Base-by-base conservation (phyloP, 768 basidiomycete genomes). In the Mycena leptocephala region DNA sequence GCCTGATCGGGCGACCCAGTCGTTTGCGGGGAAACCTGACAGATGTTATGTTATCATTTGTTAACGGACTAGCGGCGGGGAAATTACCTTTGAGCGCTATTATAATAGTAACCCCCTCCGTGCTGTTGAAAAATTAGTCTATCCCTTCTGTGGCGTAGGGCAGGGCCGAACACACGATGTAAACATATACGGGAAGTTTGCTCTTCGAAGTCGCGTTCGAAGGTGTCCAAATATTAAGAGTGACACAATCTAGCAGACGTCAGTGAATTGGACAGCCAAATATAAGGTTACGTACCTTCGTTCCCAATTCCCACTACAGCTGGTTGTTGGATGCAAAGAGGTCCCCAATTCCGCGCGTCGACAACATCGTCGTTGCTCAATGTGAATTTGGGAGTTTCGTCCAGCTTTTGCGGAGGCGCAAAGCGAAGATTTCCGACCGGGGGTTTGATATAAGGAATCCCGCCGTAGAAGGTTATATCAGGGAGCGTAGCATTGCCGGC, bases 311-410 rank as follows among this genome's bases (percentile, higher is more conserved):
- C 85, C 28, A 83, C 79, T 3, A 82, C 80, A n/a, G 86, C 86
- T 5, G 86, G 86, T 64, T 86, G n/a, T 70, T 87, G 86, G 18
- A 87, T 84, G 79, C 86, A 87, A 1, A 85, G 76, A 16, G 84
- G 80, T 1, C 85, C 86, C 80, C 83, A 87, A n/a, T 84, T 84
- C 13, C 84, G 72, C 3, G 86, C 85, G 69, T 86, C 85, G 22
- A 80, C 72, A n/a, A 85, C 75, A 55, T 79, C 72, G 48, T 61
- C 59, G 55, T 71, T 74, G 8, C 30, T 72, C 16, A 79, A 41
- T 32, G 51, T 78, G 14, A 70, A 46, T 28, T 62, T 74, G 26
- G 71, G 16, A 5, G 13, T 33, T 66, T 84, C 84, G 72, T 85
- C 78, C 16, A 87, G 76, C 43, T 75, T 74, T 39, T 79, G 66